Evolutionary conservation across 371 early-diverging fungal genomes (phyloP).

Genomic region (Mucor mucedo): DNA sequence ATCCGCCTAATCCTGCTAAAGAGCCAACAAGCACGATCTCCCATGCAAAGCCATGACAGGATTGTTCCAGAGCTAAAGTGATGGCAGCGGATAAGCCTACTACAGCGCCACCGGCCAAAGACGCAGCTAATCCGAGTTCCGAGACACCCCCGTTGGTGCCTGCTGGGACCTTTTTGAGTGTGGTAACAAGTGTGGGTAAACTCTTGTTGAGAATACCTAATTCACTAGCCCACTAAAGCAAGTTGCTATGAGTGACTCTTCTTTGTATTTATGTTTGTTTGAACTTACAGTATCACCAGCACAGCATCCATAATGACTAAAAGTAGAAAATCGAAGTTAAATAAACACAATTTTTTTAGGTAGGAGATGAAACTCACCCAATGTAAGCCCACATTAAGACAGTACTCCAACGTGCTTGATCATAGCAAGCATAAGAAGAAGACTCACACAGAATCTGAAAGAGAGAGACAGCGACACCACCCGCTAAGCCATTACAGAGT

Average conservation of each 20-base stretch:
- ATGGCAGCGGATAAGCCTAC: conserved; percentile 72
- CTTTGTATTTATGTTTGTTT: background rate
- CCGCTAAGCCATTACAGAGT: conserved; percentile 78
- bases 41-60: conserved; percentile 44
- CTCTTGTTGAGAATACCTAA: conserved; percentile 76
- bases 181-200: conserved; percentile 82
- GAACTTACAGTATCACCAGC: conserved; percentile 79
- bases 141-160: conserved; percentile 91
- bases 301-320: conserved; percentile 83
- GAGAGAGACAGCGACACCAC: conserved; percentile 66
- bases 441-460: conserved; percentile 53
- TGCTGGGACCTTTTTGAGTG: conserved; percentile 73
- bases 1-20: conserved; percentile 73
- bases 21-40: conserved; percentile 55
- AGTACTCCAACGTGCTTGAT: conserved; percentile 38
- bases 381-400: conserved; percentile 60
- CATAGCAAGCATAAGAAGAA: conserved; percentile 28
- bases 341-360: conserved; percentile 2
- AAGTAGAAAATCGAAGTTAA: background rate
- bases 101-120: conserved; percentile 74
- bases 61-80: conserved; percentile 52
- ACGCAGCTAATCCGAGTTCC: conserved; percentile 67
- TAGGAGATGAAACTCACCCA: conserved; percentile 35
- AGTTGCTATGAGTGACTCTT: no score
- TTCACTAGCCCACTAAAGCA: conserved; percentile 80